Percentiles rank a stretch among this genome's conserved stretches.
These are phyloP conservation scores for Talaromyces sp. DNA, from an alignment of 2,329 filamentous ascomycete species.

Conservation along the genomic window DNA sequence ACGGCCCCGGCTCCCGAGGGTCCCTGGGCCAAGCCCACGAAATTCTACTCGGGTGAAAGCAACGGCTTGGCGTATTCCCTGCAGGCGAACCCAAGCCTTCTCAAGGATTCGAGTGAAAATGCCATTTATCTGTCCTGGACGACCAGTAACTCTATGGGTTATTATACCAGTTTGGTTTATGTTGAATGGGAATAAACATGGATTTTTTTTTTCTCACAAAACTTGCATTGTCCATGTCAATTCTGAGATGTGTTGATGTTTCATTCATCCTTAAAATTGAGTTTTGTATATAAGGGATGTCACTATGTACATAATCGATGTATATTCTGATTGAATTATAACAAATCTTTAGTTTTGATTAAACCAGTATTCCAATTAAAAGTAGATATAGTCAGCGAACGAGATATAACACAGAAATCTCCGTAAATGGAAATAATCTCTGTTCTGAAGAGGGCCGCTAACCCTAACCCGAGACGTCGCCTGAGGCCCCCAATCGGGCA, in stretches of 20 bases:
- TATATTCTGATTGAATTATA: neutral
- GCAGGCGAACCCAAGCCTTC: slow-evolving; percentile 11
- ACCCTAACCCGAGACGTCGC: neutral
- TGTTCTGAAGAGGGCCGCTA: neutral
- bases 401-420: neutral
- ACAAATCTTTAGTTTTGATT: neutral
- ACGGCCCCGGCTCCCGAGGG: slow-evolving; percentile 24
- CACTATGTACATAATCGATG: neutral
- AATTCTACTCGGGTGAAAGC: slow-evolving; percentile 11
- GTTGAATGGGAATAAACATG: slow-evolving; percentile 2
- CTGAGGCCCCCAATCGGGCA: neutral
- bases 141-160: neutral
- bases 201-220: neutral
- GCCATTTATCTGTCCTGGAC: slow-evolving; percentile 6
- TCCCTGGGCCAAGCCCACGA: slow-evolving; percentile 21
- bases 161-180: slow-evolving; percentile 7
- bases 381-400: neutral
- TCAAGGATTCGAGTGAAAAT: slow-evolving; percentile 3
- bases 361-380: neutral
- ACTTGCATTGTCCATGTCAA: neutral
- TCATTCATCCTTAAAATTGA: neutral
- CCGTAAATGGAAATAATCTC: neutral
- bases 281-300: neutral
- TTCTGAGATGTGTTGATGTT: neutral
- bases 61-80: slow-evolving; percentile 9